A percentile compares a stretch with the other conserved stretches of the same genome.
Evolutionary conservation across 352 stramenopile species (phyloP).

Genomic region (Globisporangium uncinulatum): DNA sequence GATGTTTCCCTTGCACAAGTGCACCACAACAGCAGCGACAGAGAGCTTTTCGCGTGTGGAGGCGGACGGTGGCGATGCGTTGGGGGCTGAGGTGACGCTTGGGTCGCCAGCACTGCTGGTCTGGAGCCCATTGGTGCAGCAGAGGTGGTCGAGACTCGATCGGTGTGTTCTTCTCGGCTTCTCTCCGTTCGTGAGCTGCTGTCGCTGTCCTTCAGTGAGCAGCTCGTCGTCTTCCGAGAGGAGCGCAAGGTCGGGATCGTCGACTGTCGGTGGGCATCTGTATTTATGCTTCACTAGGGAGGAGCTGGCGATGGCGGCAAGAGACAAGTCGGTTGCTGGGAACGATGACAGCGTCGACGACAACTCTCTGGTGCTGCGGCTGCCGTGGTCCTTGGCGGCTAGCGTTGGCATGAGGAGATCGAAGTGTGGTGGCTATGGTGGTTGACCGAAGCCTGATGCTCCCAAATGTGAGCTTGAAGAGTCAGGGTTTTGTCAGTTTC

Average conservation of each 20-base stretch:
- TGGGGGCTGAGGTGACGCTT: no score
- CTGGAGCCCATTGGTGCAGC: no score
- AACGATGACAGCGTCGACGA: background rate
- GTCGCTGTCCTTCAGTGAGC: background rate
- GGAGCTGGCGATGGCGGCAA: background rate
- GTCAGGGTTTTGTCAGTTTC: no score
- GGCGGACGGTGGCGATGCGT: no score
- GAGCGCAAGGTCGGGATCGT: background rate
- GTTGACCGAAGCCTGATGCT: no score
- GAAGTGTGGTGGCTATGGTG: no score
- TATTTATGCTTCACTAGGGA: no score
- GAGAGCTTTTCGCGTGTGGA: constrained; percentile 38
- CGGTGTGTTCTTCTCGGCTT: background rate
- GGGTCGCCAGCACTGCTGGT: no score
- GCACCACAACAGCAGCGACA: constrained; percentile 46
- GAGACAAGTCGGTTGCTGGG: background rate
- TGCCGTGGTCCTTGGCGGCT: background rate
- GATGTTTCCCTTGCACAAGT: constrained; percentile 76
- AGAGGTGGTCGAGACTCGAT: no score
- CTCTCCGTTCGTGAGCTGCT: background rate
- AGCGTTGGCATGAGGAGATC: no score
- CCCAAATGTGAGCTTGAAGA: no score
- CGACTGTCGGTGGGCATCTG: no score
- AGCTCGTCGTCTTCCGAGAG: background rate
- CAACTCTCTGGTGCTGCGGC: background rate